Percentiles rank a stretch among this genome's conserved stretches.
These are phyloP conservation scores for Brassica incana DNA, from an alignment of 345 rosid genomes.

Conservation along the genomic window DNA sequence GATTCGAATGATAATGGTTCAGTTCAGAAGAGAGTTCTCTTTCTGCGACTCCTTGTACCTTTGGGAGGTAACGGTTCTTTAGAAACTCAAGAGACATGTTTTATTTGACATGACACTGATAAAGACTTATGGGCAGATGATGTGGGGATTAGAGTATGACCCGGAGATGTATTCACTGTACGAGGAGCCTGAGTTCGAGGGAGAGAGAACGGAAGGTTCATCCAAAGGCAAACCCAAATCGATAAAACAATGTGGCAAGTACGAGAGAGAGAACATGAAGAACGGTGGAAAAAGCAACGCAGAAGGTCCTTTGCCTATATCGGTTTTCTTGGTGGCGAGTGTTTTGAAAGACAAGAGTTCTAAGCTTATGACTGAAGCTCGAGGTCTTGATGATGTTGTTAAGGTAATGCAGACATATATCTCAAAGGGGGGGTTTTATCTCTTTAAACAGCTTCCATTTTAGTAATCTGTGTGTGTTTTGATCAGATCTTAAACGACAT, in stretches of 20 bases:
- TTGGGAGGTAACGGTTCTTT: conserved; percentile 75
- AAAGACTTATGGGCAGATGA: conserved; percentile 61
- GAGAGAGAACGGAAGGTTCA: conserved; percentile 51
- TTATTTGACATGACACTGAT: background rate
- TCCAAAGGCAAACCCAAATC: conserved; percentile 62
- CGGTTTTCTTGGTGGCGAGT: conserved; percentile 94
- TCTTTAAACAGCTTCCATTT: background rate
- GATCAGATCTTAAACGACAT: conserved; percentile 84
- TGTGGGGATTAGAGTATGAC: conserved; percentile 98
- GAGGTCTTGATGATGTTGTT: conserved; percentile 92
- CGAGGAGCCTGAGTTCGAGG: conserved; percentile 56
- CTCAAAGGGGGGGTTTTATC: background rate
- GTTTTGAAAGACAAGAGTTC: too few relatives aligned
- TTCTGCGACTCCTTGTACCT: conserved; percentile 93
- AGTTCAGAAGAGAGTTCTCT: conserved; percentile 93
- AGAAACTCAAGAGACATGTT: background rate
- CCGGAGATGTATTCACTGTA: conserved; percentile 71
- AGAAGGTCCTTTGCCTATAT: conserved; percentile 82
- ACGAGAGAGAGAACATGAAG: conserved; percentile 80
- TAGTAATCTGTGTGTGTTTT: background rate
- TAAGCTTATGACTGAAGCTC: conserved; percentile 81
- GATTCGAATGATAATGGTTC: conserved; percentile 94
- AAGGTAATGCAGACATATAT: conserved; percentile 48
- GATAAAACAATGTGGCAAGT: conserved; percentile 74
- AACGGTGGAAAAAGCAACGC: conserved; percentile 44